Base-by-base conservation (phyloP, 2,329 filamentous ascomycete species). In the Fulvia fulva region DNA sequence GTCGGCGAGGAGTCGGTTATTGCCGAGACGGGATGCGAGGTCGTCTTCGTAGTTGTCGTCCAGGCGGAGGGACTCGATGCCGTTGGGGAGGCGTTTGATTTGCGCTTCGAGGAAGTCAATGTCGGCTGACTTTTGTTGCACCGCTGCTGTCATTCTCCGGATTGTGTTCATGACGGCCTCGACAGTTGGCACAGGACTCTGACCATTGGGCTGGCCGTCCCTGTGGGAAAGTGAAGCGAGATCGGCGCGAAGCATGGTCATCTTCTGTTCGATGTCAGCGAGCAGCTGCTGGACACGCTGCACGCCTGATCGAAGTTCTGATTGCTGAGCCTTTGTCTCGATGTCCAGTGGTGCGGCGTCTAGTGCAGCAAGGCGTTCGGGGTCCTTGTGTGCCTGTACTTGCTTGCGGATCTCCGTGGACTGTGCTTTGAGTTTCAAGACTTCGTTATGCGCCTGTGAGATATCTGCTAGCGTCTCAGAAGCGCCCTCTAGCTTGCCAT, bases 81-180 rank as follows among this genome's bases (percentile, higher is more conserved):
- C 71, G 3, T 57, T 55, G 2, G 74, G 73, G 22, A 95, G 75
- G 71, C 86, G 90, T 59, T 88, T 86, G 77, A 99, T 85, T 71
- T 96, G 90, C 50, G 87, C 84, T 75, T 97, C 94, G 30, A 97
- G 81, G 6, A 96, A 85, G 71, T 96, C 91, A 53, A 99, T 86
- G 67, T 97, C 93, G 58, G 88, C 90, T 70, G 89, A 94, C 71
- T 90, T 89, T 76, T 91, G 90, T 78, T 97, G 90, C 0, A 89
- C 89, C 87, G 97, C 93, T 59, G 80, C 83, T 32, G 92, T 97
- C 88, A 99, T 92, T 70, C 94, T 96, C 58, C 81, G 80, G 64
- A 99, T 96, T 0, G 94, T 99, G 59, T 89, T 90, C 65, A 92
- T 87, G 21, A 99, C 90, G 0, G 91, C 90, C 67, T 97, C 94